phyloP scores from a whole-genome alignment of 257 asterid species.

The Nicotiana undulata region DNA sequence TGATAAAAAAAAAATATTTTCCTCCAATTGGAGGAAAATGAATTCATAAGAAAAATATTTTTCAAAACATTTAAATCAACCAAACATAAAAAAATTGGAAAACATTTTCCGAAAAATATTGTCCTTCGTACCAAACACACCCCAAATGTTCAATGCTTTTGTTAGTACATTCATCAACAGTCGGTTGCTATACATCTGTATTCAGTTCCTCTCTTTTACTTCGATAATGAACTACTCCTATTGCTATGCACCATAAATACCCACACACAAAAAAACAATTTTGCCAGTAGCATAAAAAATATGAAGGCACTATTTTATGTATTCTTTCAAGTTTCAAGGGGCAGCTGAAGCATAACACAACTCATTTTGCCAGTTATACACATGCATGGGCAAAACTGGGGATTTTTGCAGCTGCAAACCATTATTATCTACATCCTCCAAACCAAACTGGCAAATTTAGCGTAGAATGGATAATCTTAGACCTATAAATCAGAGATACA shows the following conservation, averaged over 20 bases:
- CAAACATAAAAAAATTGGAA: too few species aligned
- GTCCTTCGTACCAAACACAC: too few species aligned
- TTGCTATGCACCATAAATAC: neutral
- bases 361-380: neutral
- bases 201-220: neutral
- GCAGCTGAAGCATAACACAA: neutral
- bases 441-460: neutral
- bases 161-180: neutral
- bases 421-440: neutral
- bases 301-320: neutral
- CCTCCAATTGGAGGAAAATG: too few species aligned
- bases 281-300: neutral
- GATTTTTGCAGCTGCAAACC: neutral
- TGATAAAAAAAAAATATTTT: too few species aligned
- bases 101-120: too few species aligned
- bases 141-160: neutral
- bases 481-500: neutral
- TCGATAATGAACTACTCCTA: neutral
- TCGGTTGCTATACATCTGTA: neutral
- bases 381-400: neutral
- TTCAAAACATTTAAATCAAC: too few species aligned
- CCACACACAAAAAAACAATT: neutral
- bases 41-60: too few species aligned
- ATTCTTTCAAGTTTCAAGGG: neutral
- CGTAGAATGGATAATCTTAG: neutral